A percentile compares a stretch with the other conserved stretches of the same genome.
These are phyloP conservation scores for Exophiala aquamarina DNA, from an alignment of 2,329 filamentous ascomycete genomes.

Conservation along the genomic window DNA sequence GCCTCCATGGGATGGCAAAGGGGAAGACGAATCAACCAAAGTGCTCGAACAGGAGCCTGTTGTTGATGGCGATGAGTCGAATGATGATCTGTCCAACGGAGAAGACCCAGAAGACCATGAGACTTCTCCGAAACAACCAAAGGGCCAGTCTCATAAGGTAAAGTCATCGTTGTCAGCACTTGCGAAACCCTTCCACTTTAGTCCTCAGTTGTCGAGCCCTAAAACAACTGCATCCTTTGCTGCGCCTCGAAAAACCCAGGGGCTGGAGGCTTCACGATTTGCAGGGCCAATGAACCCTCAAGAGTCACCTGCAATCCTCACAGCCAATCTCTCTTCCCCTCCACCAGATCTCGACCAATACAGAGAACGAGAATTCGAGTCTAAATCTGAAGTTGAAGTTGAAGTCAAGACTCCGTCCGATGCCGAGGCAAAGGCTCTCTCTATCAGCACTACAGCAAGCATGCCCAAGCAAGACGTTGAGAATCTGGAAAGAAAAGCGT, in stretches of 20 bases:
- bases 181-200: conserved; percentile 66
- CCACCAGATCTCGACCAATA: conserved; percentile 15
- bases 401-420: conserved; percentile 3
- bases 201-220: conserved; percentile 34
- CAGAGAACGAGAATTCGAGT: conserved; percentile 8
- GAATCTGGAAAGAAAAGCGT: background rate
- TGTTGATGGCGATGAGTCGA: conserved; percentile 1
- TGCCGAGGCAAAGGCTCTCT: background rate
- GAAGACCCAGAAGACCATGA: background rate
- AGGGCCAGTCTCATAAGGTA: conserved; percentile 37
- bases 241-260: conserved; percentile 10
- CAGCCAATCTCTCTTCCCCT: conserved; percentile 27
- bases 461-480: background rate
- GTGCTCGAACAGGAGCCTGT: background rate
- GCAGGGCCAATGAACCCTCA: conserved; percentile 8
- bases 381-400: conserved; percentile 12
- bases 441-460: conserved; percentile 3
- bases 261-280: conserved; percentile 22
- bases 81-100: conserved; percentile 4
- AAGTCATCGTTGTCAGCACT: conserved; percentile 67
- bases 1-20: conserved; percentile 37
- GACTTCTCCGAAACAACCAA: too few species aligned
- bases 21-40: conserved; percentile 3
- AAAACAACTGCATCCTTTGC: conserved; percentile 24
- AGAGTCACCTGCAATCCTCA: conserved; percentile 23